phyloP scores from a whole-genome alignment of 768 basidiomycete genomes.

The Suillus ampliporus region DNA sequence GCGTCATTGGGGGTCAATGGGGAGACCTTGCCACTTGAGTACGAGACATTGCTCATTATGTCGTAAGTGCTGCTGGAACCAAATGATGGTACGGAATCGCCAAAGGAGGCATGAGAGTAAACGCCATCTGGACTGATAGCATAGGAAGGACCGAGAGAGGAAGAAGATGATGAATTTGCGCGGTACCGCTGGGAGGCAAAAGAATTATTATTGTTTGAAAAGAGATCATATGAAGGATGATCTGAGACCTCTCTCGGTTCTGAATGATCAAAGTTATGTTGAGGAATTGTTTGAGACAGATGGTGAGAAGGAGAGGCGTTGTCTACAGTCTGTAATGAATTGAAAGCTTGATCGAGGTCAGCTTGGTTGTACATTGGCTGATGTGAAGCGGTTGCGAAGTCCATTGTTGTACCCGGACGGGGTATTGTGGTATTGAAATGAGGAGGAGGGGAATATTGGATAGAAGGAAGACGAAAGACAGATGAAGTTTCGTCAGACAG shows the following conservation, averaged over 20 bases:
- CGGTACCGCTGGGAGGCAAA: slow-evolving; percentile 69
- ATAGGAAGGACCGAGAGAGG: slow-evolving; percentile 66
- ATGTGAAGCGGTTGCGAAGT: slow-evolving; percentile 48
- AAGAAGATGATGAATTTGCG: slow-evolving; percentile 73
- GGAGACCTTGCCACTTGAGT: slow-evolving; percentile 74
- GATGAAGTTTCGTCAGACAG: slow-evolving; percentile 33
- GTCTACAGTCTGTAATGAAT: slow-evolving; percentile 50
- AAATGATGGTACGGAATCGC: slow-evolving; percentile 65
- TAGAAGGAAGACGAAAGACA: slow-evolving; percentile 43
- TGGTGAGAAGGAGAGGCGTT: slow-evolving; percentile 43
- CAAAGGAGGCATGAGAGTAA: slow-evolving; percentile 64
- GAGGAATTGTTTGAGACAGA: slow-evolving; percentile 38
- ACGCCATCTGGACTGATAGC: slow-evolving; percentile 58
- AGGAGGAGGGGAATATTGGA: slow-evolving; percentile 43
- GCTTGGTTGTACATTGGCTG: slow-evolving; percentile 54
- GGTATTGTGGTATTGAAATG: slow-evolving; percentile 56
- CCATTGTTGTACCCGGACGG: slow-evolving; percentile 46
- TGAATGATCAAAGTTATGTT: slow-evolving; percentile 52
- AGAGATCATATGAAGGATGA: slow-evolving; percentile 68
- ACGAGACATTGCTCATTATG: slow-evolving; percentile 66
- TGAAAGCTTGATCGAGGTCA: slow-evolving; percentile 64
- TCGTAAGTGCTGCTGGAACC: slow-evolving; percentile 64
- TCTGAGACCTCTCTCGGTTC: slow-evolving; percentile 61
- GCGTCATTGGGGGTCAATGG: slow-evolving; percentile 75
- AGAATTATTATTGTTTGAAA: slow-evolving; percentile 52